A percentile compares a stretch with the other conserved stretches of the same genome.
Evolutionary conservation across 352 stramenopile genomes (phyloP).

Genomic region (Globisporangium cystogenes): DNA sequence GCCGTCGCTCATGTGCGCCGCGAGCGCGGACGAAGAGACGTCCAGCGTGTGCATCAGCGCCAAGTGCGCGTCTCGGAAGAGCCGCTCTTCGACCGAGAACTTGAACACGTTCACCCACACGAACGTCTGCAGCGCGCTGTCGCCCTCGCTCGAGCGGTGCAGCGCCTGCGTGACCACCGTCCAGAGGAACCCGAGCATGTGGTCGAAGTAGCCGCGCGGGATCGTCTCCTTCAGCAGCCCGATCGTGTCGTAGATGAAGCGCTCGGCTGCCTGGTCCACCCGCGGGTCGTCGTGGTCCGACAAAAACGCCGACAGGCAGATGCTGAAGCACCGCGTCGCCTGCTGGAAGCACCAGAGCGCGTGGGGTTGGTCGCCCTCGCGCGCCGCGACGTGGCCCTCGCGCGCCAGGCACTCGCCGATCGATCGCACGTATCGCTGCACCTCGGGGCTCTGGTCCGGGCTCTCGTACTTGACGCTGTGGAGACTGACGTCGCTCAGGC

Average conservation of each 20-base stretch:
- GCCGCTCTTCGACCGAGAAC: conserved; percentile 55
- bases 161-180: conserved; percentile 53
- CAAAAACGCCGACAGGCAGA: conserved; percentile 59
- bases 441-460: conserved; percentile 20
- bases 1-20: conserved; percentile 4
- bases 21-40: conserved; percentile 19
- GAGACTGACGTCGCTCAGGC: conserved; percentile 51
- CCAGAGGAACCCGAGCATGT: conserved; percentile 63
- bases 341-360: conserved; percentile 67
- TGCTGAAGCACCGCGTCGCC: conserved; percentile 63
- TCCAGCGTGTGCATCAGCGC: conserved; percentile 68
- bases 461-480: conserved; percentile 26
- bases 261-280: conserved; percentile 26
- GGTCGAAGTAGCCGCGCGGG: conserved; percentile 43
- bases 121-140: conserved; percentile 54
- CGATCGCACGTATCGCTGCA: conserved; percentile 46
- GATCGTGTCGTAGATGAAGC: conserved; percentile 62
- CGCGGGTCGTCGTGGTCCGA: conserved; percentile 25
- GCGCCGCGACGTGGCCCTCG: conserved; percentile 41
- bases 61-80: conserved; percentile 61
- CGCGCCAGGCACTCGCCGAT: conserved; percentile 65
- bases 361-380: conserved; percentile 26
- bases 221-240: conserved; percentile 64
- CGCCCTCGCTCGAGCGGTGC: conserved; percentile 23
- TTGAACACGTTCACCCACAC: conserved; percentile 85